phyloP scores from a whole-genome alignment of 768 basidiomycete species.

The Mycena rebaudengoi region DNA sequence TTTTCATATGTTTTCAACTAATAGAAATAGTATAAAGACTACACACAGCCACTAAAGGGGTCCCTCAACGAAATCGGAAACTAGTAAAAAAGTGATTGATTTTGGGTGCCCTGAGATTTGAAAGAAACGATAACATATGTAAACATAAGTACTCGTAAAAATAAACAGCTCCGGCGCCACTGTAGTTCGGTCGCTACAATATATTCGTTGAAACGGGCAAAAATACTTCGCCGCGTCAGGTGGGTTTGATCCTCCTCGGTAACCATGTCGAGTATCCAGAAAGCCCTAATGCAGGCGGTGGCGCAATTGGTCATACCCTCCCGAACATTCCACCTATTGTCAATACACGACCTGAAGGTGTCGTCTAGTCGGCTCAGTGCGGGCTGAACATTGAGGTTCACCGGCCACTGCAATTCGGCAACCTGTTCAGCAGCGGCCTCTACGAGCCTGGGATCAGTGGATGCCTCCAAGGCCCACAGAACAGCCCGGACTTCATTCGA shows the following conservation, averaged over 20 bases:
- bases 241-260: background rate
- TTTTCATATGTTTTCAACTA: too few relatives aligned
- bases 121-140: too few relatives aligned
- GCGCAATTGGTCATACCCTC: background rate
- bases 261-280: background rate
- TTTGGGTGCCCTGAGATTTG: too few relatives aligned
- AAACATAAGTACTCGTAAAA: too few relatives aligned
- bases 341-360: background rate
- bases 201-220: too few relatives aligned
- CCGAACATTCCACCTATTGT: background rate
- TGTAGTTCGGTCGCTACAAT: too few relatives aligned
- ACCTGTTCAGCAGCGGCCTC: background rate
- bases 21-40: too few relatives aligned
- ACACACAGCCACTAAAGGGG: too few relatives aligned
- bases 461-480: background rate
- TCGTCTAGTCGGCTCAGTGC: background rate
- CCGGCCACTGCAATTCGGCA: background rate
- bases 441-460: background rate
- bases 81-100: too few relatives aligned
- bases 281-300: background rate
- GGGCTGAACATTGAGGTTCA: background rate
- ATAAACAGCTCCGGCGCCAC: too few relatives aligned
- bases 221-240: too few relatives aligned
- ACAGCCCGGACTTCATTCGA: background rate
- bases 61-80: too few relatives aligned